A percentile compares a stretch with the other conserved stretches of the same genome.
phyloP scores from a whole-genome alignment of 768 basidiomycete species.

The Suillus luteus region DNA sequence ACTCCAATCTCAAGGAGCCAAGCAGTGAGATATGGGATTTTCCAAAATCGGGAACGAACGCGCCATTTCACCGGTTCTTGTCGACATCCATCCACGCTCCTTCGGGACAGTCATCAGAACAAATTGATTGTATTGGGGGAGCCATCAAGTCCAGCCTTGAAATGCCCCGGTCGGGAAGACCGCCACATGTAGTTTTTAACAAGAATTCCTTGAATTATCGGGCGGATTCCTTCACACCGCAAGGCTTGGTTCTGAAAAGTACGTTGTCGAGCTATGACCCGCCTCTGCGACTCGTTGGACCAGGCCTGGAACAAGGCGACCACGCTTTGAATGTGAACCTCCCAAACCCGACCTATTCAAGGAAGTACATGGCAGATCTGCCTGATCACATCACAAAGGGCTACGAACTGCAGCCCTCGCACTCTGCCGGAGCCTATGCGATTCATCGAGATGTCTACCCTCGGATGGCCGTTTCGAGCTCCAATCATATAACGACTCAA shows the following conservation, averaged over 20 bases:
- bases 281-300: slow-evolving; percentile 5
- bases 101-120: neutral
- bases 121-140: neutral
- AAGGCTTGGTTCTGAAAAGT: neutral
- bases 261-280: neutral
- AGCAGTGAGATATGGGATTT: neutral
- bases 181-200: neutral
- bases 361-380: neutral
- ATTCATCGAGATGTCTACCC: neutral
- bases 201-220: neutral
- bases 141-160: neutral
- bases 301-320: neutral
- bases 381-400: neutral
- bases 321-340: neutral
- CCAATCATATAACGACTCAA: neutral
- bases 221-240: neutral
- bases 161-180: slow-evolving; percentile 4
- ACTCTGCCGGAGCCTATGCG: neutral
- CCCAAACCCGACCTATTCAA: neutral
- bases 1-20: neutral
- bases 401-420: neutral
- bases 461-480: neutral
- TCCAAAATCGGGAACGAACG: neutral
- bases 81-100: neutral
- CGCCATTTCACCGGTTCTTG: neutral